Evolutionary conservation across 75 land plant species (phyloP), one percentile per base, ranked within the genome.

Genomic region (Pinus tabuliformis): DNA sequence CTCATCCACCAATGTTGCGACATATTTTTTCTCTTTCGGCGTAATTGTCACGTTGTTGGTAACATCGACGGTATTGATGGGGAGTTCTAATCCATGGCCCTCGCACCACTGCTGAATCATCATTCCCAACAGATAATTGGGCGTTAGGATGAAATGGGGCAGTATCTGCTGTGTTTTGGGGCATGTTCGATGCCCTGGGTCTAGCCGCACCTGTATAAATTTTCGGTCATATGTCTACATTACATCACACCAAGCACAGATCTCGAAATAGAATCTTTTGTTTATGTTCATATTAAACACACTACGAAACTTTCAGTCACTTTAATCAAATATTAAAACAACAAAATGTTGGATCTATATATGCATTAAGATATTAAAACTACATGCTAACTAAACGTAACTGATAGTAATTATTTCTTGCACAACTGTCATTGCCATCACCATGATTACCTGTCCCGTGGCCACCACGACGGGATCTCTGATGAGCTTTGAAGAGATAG

Each of bases 201-300:
- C 91, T 57, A 94, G 81, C 95, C 93, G 89, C 73, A 76, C 84
- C 70, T 89, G 93, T 15, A 94, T 92, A 76, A 64, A 90, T 6
- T 83, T 62, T 58, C 95, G 84, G 24, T 94, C 97, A 77, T 83
- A 94, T 5, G 97, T 94, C 98, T 95, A 88, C 75, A 81, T 70
- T 37, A 42, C 20, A 18, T 18, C 9, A 7, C 52, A 8, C 52
- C 8, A 0, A 45, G 1, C 52, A 45, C 7, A 45, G 9, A 45
- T 7, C 6, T 45, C 9, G 7, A 9, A 7, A 45, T 7, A 45
- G 8, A 45, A 7, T n/a, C n/a, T n/a, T n/a, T n/a, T n/a, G 9
- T 45, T 45, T 7, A 39, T 0, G 0, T 39, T 39, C 42, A 39
- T 39, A 5, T 39, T 39, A 33, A 33, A 33, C 33, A 33, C 33